phyloP scores from a whole-genome alignment of 129 eudicot species.

The Cynara cardunculus region DNA sequence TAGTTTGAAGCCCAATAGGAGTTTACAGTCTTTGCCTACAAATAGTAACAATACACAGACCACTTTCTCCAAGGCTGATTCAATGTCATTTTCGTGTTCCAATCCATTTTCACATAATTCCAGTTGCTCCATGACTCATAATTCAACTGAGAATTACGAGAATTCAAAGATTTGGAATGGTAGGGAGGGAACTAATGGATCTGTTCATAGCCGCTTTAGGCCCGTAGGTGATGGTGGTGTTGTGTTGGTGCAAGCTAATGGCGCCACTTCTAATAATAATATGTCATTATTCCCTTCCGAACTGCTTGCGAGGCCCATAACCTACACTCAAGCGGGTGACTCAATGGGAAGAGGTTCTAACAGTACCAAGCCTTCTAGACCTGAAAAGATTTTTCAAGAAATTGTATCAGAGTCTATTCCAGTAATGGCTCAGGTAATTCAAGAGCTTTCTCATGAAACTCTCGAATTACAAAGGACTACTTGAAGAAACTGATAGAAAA shows the following conservation, averaged over 20 bases:
- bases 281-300: conserved; percentile 69
- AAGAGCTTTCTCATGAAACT: conserved; percentile 55
- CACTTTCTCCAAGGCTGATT: conserved; percentile 64
- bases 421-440: conserved; percentile 49
- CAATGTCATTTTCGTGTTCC: conserved; percentile 65
- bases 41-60: conserved; percentile 43
- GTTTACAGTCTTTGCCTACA: conserved; percentile 41
- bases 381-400: conserved; percentile 56
- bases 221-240: conserved; percentile 82
- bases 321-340: conserved; percentile 47
- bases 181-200: conserved; percentile 92
- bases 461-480: conserved; percentile 51
- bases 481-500: conserved; percentile 45
- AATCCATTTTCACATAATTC: conserved; percentile 77
- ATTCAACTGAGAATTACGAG: conserved; percentile 70
- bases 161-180: conserved; percentile 75
- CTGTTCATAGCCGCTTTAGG: conserved; percentile 89
- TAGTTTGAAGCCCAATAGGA: conserved; percentile 52
- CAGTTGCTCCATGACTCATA: conserved; percentile 77
- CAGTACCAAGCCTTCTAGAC: too few species aligned
- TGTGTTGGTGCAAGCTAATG: conserved; percentile 41
- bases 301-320: conserved; percentile 52
- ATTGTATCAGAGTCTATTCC: conserved; percentile 64
- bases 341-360: conserved; percentile 32
- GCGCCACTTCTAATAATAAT: conserved; percentile 46